These are phyloP conservation scores for Saccharum hybrid DNA, from an alignment of 202 grass and related monocot genomes.

Conservation along the genomic window DNA sequence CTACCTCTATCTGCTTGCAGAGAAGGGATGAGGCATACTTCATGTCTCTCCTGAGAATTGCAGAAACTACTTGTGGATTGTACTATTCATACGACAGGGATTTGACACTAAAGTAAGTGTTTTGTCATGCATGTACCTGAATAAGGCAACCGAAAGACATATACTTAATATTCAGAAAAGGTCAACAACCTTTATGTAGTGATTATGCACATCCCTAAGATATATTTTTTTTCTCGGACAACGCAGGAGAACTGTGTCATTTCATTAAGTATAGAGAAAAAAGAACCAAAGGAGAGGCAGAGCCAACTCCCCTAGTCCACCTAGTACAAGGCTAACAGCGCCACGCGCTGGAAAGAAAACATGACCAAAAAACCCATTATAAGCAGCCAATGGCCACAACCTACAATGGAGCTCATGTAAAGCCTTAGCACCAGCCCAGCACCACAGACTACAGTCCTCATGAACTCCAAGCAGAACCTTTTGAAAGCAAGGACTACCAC, in stretches of 20 bases:
- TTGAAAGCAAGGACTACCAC: neutral
- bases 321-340: neutral
- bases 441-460: neutral
- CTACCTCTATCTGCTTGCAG: conserved; percentile 52
- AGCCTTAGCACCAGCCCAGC: neutral
- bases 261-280: neutral
- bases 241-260: neutral
- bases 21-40: conserved; percentile 96
- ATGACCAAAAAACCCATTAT: neutral
- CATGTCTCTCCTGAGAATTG: conserved; percentile 88
- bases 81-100: conserved; percentile 91
- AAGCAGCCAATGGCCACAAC: neutral
- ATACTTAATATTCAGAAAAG: neutral
- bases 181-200: neutral
- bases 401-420: neutral
- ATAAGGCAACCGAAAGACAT: conserved; percentile 19
- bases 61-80: conserved; percentile 78
- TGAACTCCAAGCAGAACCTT: neutral
- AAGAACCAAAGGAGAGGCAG: neutral
- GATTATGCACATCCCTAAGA: neutral
- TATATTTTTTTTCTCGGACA: neutral
- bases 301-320: neutral
- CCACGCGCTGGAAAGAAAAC: neutral
- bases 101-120: conserved; percentile 88
- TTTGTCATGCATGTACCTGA: conserved; percentile 28